These are phyloP conservation scores for Phytophthora melonis DNA, from an alignment of 352 stramenopile species.

Conservation along the genomic window DNA sequence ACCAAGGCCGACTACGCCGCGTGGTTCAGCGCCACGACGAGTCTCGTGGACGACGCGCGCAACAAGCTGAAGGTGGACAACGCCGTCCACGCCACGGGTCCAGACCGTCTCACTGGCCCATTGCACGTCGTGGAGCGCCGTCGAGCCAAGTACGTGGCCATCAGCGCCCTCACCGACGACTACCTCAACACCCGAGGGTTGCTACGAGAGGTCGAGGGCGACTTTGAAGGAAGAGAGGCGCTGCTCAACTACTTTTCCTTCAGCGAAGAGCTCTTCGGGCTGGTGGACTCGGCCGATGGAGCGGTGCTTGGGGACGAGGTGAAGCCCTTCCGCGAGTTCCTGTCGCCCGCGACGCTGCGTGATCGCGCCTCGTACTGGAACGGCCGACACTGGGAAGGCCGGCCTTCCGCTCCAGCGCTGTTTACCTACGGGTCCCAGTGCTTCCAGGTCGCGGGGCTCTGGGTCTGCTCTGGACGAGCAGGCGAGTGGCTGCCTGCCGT, in stretches of 20 bases:
- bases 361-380: slow-evolving; percentile 87
- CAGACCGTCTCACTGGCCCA: slow-evolving; percentile 93
- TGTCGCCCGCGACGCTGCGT: slow-evolving; percentile 51
- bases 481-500: slow-evolving; percentile 67
- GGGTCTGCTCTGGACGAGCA: slow-evolving; percentile 8
- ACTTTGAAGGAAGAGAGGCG: slow-evolving; percentile 82
- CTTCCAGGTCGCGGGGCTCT: slow-evolving; percentile 54
- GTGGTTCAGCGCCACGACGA: slow-evolving; percentile 74
- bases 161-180: slow-evolving; percentile 92
- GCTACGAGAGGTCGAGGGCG: slow-evolving; percentile 76
- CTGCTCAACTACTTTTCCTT: slow-evolving; percentile 81
- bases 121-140: slow-evolving; percentile 90
- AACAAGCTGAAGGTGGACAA: slow-evolving; percentile 93
- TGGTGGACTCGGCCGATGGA: slow-evolving; percentile 44
- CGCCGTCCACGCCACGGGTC: slow-evolving; percentile 90
- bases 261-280: slow-evolving; percentile 73
- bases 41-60: slow-evolving; percentile 58
- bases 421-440: slow-evolving; percentile 84
- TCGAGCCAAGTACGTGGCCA: slow-evolving; percentile 94
- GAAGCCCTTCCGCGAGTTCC: slow-evolving; percentile 60
- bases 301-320: slow-evolving; percentile 42
- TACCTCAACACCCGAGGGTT: slow-evolving; percentile 86
- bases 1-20: slow-evolving; percentile 54
- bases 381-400: slow-evolving; percentile 79
- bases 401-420: slow-evolving; percentile 61